A percentile compares a stretch with the other conserved stretches of the same genome.
These are phyloP conservation scores for Talaromyces sp. DNA, from an alignment of 2,329 filamentous ascomycete species.

Conservation along the genomic window DNA sequence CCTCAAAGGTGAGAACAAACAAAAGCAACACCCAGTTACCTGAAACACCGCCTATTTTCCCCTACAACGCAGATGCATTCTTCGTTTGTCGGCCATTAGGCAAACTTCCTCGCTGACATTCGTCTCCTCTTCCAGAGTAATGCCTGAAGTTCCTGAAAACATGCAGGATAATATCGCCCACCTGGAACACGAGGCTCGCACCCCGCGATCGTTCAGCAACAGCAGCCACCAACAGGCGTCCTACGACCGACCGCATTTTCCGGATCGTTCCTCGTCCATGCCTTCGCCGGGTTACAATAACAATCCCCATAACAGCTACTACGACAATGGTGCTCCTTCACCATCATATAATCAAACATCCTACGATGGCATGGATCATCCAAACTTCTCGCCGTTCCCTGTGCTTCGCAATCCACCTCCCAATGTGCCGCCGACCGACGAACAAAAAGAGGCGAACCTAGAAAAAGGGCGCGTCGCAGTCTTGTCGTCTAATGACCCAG, in stretches of 20 bases:
- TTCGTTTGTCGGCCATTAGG: not conserved
- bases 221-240: constrained; percentile 22
- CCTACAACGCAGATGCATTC: not conserved
- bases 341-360: constrained; percentile 53
- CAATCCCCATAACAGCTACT: constrained; percentile 26
- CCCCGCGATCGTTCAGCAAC: constrained; percentile 44
- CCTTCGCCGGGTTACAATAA: constrained; percentile 22
- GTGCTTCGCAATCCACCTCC: constrained; percentile 74
- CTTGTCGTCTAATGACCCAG: constrained; percentile 87
- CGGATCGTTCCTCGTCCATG: constrained; percentile 38
- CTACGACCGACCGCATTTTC: constrained; percentile 36
- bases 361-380: constrained; percentile 54
- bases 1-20: constrained; percentile 63
- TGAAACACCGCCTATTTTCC: constrained; percentile 6
- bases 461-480: constrained; percentile 82
- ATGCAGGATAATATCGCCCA: constrained; percentile 93
- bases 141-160: constrained; percentile 92
- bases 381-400: constrained; percentile 89
- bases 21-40: not conserved
- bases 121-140: constrained; percentile 60
- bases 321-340: constrained; percentile 27
- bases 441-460: constrained; percentile 86
- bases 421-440: constrained; percentile 89
- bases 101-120: not conserved
- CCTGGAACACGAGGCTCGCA: constrained; percentile 74